phyloP scores from a whole-genome alignment of 164 flowering plant species.

The Chloranthus sessilifolius region DNA sequence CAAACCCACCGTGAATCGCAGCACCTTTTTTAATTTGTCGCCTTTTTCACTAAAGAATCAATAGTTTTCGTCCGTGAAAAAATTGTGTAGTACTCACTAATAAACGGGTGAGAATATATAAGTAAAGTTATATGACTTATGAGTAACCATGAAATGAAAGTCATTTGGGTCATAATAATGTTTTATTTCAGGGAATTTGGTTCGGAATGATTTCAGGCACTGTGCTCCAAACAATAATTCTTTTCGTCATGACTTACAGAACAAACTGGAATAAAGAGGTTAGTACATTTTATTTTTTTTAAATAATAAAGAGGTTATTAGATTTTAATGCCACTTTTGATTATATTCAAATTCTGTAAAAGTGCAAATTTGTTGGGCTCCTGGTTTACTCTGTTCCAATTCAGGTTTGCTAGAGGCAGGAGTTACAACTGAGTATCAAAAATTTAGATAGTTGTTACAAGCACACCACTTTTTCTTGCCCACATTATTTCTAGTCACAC shows the following conservation, averaged over 20 bases:
- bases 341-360: neutral
- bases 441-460: neutral
- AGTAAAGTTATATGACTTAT: no score
- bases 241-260: conserved; percentile 4
- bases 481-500: no score
- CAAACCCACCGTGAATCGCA: no score
- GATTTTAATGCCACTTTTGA: neutral
- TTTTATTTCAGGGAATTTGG: conserved; percentile 8
- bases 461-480: neutral
- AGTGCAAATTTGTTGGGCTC: neutral
- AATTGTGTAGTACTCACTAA: no score
- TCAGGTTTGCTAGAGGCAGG: neutral
- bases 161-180: no score
- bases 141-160: no score
- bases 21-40: no score
- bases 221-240: neutral
- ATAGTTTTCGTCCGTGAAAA: no score
- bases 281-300: neutral
- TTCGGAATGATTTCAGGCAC: conserved; percentile 1
- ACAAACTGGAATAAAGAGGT: conserved; percentile 6
- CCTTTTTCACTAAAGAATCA: no score
- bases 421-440: neutral
- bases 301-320: neutral
- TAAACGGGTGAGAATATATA: no score
- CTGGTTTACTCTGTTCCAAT: neutral